Evolutionary conservation across 202 grass and related monocot species (phyloP), one percentile per base, ranked within the genome.

Genomic region (Tripidium arundinaceum): DNA sequence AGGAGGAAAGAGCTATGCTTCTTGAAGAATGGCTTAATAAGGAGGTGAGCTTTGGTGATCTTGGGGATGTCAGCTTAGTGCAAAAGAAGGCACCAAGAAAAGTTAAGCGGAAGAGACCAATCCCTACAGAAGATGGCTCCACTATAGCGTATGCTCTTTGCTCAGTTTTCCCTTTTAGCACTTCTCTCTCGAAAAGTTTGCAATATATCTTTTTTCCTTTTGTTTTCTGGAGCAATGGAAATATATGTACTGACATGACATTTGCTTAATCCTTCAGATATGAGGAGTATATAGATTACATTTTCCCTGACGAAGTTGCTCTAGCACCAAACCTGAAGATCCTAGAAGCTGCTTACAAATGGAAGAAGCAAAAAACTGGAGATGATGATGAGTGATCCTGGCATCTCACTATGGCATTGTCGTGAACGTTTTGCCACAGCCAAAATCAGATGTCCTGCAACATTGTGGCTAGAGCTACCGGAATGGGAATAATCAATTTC

Each of bases 1-100:
- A 94, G 82, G 95, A 94, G 83, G 95, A 98, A 85, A 94, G 95
- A 82, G 90, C 90, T 33, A 98, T 98, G 92, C 88, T 98, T 46
- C 84, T 98, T 70, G 95, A 98, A 75, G 95, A 98, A 34, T 25
- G 34, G 95, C 69, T 98, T 28, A 94, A 91, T 58, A 84, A 92
- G 59, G 95, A 98, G 75, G 77, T 83, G 78, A 81, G 81, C 85
- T 91, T 94, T 74, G 87, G 86, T 54, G 83, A 80, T 69, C 78
- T 91, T 54, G 95, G 92, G 18, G 92, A 92, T 84, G 75, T 93
- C 58, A 94, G 83, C 33, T 63, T 93, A 87, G 90, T 91, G 60
- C 95, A 98, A 70, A 98, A 92, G 71, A 93, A 98, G 76, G 89
- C 88, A 0, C 92, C 95, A 25, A 86, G 92, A 73, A 94, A 94